Evolutionary conservation across 306 rosid species (phyloP).

Genomic region (Lagenaria siceraria): DNA sequence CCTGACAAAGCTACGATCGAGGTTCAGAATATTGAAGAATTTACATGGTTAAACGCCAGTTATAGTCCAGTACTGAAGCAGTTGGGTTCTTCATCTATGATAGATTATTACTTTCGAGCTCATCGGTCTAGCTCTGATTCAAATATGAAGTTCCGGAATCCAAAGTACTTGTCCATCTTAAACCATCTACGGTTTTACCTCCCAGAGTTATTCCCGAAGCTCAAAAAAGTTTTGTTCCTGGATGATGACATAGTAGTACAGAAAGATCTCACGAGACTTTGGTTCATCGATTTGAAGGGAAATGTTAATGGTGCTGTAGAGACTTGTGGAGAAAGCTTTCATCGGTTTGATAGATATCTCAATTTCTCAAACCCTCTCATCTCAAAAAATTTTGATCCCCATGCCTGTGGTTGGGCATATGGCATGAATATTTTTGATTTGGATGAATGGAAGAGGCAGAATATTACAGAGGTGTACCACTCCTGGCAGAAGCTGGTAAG

Average conservation of each 20-base stretch:
- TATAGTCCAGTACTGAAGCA: constrained; percentile 96
- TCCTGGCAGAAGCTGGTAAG: constrained; percentile 93
- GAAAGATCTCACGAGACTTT: constrained; percentile 79
- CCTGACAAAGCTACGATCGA: constrained; percentile 76
- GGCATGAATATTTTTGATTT: constrained; percentile 96
- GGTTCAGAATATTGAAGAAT: constrained; percentile 81
- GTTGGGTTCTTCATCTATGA: constrained; percentile 74
- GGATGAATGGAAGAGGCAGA: constrained; percentile 89
- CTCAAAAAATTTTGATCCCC: constrained; percentile 77
- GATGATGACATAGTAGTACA: constrained; percentile 93
- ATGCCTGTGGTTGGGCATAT: constrained; percentile 98
- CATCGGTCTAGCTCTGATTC: constrained; percentile 73
- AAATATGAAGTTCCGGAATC: constrained; percentile 85
- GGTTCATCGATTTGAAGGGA: constrained; percentile 80
- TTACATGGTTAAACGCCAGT: constrained; percentile 91
- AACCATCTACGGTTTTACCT: constrained; percentile 98
- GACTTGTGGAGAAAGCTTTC: constrained; percentile 94
- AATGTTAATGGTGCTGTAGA: constrained; percentile 97
- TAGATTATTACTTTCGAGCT: constrained; percentile 82
- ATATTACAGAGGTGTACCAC: constrained; percentile 84
- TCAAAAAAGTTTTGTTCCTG: constrained; percentile 76
- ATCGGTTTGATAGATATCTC: constrained; percentile 89
- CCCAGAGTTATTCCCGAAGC: constrained; percentile 90
- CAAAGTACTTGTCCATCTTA: constrained; percentile 86
- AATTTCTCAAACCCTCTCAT: constrained; percentile 93